These are phyloP conservation scores for Talaromyces ruber DNA, from an alignment of 495 filamentous ascomycete species.

Conservation along the genomic window DNA sequence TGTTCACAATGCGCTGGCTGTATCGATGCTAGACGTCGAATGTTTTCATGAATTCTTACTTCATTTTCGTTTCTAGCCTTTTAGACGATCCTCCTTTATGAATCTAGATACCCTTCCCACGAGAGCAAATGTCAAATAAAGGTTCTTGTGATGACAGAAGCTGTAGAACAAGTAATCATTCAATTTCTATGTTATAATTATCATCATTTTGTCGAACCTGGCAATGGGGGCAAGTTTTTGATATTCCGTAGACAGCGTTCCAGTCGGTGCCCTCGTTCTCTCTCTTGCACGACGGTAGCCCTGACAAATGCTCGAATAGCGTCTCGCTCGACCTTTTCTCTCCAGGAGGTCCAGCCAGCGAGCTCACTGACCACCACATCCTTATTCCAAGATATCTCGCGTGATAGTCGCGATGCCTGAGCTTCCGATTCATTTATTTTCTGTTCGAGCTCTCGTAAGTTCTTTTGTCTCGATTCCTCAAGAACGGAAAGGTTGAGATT, in stretches of 20 bases:
- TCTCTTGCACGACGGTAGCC: slow-evolving; percentile 70
- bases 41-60: not conserved
- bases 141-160: not conserved
- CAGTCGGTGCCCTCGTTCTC: slow-evolving; percentile 70
- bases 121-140: not conserved
- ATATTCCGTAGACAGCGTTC: slow-evolving; percentile 47
- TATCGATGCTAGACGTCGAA: not conserved
- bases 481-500: slow-evolving; percentile 49
- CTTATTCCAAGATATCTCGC: slow-evolving; percentile 84
- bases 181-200: not conserved
- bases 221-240: slow-evolving; percentile 11
- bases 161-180: not conserved
- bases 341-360: slow-evolving; percentile 86
- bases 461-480: slow-evolving; percentile 77
- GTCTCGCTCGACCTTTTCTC: slow-evolving; percentile 64
- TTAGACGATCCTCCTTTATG: not conserved
- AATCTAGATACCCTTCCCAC: not conserved
- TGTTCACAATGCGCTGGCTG: not conserved
- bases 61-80: not conserved
- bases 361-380: slow-evolving; percentile 86
- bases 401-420: slow-evolving; percentile 58
- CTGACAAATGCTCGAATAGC: slow-evolving; percentile 68
- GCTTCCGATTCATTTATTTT: slow-evolving; percentile 55
- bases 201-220: not conserved
- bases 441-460: slow-evolving; percentile 70